Conservation (phyloP, 495 filamentous ascomycete genomes). For the Hypomontagnella monticulosa region DNA sequence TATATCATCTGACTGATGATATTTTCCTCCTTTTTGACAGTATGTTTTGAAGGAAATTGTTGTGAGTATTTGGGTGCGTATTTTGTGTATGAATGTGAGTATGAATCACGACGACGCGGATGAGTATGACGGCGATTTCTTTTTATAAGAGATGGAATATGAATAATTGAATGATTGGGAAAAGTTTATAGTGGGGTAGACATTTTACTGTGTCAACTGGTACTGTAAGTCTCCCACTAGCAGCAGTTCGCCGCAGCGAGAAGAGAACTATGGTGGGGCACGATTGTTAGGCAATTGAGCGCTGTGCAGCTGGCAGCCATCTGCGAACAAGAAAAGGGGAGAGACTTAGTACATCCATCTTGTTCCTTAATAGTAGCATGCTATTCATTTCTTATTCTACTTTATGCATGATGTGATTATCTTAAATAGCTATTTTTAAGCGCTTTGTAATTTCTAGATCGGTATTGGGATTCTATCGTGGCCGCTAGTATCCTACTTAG, state of each 20-base stretch:
- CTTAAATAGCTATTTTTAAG: too few relatives aligned
- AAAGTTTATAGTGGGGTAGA: slow-evolving; percentile 48
- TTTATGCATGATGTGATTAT: too few relatives aligned
- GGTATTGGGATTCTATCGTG: too few relatives aligned
- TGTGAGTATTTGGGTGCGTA: neutral
- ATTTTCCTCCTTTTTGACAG: neutral
- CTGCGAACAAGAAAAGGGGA: neutral
- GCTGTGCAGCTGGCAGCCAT: neutral
- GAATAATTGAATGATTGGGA: slow-evolving; percentile 17
- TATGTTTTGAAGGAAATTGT: too few relatives aligned
- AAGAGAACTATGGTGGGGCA: slow-evolving; percentile 29
- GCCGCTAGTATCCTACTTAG: too few relatives aligned
- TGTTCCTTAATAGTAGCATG: too few relatives aligned
- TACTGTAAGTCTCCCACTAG: neutral
- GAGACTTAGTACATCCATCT: too few relatives aligned
- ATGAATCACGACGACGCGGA: neutral
- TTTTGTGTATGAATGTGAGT: neutral
- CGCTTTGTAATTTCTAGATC: too few relatives aligned
- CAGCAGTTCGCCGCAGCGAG: too few relatives aligned
- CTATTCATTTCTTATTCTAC: too few relatives aligned
- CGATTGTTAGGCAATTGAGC: neutral
- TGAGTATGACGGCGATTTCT: neutral
- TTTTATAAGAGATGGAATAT: slow-evolving; percentile 2
- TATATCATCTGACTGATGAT: slow-evolving; percentile 21
- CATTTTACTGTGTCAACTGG: neutral